phyloP scores from a whole-genome alignment of 2,329 filamentous ascomycete genomes.

The Nannizzia gypsea region DNA sequence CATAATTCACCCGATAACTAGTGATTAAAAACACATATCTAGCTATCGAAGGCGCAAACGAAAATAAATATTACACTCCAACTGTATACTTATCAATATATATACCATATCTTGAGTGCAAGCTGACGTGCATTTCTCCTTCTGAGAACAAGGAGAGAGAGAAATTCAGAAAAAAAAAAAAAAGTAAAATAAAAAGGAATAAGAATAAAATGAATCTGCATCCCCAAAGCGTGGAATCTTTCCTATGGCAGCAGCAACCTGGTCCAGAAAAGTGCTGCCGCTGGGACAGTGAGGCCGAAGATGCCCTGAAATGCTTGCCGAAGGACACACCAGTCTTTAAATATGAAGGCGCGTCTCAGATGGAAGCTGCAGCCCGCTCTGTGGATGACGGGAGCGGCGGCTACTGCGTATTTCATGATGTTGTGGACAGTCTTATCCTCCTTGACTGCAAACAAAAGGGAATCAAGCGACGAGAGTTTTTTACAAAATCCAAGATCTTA shows the following conservation, averaged over 20 bases:
- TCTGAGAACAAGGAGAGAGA: background rate
- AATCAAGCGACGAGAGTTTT: background rate
- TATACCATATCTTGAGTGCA: too few species aligned
- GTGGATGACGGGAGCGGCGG: conserved; percentile 4
- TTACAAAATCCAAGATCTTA: background rate
- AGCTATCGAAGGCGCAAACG: too few species aligned
- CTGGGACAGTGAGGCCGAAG: conserved; percentile 5
- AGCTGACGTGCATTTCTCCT: too few species aligned
- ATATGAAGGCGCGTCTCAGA: conserved; percentile 8
- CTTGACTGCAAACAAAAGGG: background rate
- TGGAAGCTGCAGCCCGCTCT: conserved; percentile 6
- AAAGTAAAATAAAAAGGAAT: background rate
- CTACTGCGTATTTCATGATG: conserved; percentile 9
- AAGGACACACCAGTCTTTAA: conserved; percentile 7
- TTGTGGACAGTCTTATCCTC: background rate
- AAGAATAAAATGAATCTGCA: background rate
- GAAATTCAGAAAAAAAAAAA: background rate
- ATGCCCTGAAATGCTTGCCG: conserved; percentile 4
- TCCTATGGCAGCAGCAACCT: background rate
- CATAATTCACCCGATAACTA: too few species aligned
- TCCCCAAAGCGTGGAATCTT: background rate
- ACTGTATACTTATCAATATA: too few species aligned
- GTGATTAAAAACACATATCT: too few species aligned
- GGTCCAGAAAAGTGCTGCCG: background rate
- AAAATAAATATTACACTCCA: too few species aligned